Conservation (phyloP, 495 filamentous ascomycete species). For the Neurospora sublineolata region DNA sequence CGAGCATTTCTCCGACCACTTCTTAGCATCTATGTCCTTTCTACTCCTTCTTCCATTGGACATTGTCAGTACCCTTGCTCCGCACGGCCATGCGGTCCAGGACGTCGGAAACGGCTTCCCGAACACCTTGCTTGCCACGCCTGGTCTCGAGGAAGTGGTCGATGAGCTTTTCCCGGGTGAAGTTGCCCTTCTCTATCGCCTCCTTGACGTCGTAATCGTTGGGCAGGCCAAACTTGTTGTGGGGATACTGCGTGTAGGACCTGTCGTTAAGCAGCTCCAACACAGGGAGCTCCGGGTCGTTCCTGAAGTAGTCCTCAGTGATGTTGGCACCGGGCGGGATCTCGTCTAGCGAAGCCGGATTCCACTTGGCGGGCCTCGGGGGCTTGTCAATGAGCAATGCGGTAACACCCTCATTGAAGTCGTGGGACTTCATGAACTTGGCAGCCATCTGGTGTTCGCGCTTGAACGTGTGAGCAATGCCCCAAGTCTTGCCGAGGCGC, state of each 20-base stretch:
- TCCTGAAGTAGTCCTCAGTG: constrained; percentile 48
- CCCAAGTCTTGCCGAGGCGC: constrained; percentile 62
- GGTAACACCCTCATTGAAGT: constrained; percentile 80
- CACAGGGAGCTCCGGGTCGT: constrained; percentile 22
- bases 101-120: constrained; percentile 46
- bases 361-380: constrained; percentile 44
- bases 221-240: constrained; percentile 54
- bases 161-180: constrained; percentile 32
- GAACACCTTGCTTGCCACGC: constrained; percentile 44
- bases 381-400: constrained; percentile 58
- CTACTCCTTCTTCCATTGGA: constrained; percentile 25
- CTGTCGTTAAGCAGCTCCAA: constrained; percentile 39
- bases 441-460: constrained; percentile 69
- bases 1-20: neutral
- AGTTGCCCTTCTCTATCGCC: constrained; percentile 31
- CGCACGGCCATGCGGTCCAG: constrained; percentile 36
- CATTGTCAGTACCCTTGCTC: constrained; percentile 18
- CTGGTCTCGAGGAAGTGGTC: constrained; percentile 33
- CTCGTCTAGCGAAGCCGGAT: constrained; percentile 55
- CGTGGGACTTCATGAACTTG: constrained; percentile 74
- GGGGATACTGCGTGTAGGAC: constrained; percentile 59
- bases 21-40: neutral
- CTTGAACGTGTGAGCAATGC: constrained; percentile 69
- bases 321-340: constrained; percentile 36
- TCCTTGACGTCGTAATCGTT: constrained; percentile 56